These are phyloP conservation scores for Chrysoporthe cubensis DNA, from an alignment of 2,329 filamentous ascomycete genomes.

Conservation along the genomic window DNA sequence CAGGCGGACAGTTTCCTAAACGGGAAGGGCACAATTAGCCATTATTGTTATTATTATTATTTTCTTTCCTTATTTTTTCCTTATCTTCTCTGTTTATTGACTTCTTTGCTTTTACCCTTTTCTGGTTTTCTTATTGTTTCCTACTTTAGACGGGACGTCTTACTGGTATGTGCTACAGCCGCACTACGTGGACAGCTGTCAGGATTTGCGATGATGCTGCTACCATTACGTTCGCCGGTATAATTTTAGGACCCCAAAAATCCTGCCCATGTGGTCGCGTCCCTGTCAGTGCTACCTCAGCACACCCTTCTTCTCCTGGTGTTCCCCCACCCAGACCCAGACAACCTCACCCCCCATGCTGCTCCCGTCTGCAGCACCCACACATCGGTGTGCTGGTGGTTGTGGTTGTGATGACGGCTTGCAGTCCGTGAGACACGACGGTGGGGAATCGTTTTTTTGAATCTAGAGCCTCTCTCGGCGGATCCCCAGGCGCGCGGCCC, in stretches of 20 bases:
- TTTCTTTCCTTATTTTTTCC: neutral
- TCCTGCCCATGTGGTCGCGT: conserved; percentile 21
- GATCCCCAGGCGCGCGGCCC: neutral
- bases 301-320: neutral
- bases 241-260: conserved; percentile 27
- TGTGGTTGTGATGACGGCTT: neutral
- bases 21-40: neutral
- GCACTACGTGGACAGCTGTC: neutral
- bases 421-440: neutral
- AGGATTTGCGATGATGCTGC: conserved; percentile 7
- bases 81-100: neutral
- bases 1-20: neutral
- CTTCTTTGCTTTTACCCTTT: neutral
- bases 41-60: neutral
- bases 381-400: no score
- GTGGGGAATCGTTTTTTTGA: neutral
- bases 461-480: neutral
- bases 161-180: neutral
- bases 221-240: conserved; percentile 4
- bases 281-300: conserved; percentile 21
- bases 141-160: neutral
- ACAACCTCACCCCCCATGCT: no score
- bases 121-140: neutral
- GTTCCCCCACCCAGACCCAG: no score
- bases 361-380: neutral